Evolutionary conservation across 2,329 filamentous ascomycete genomes (phyloP).

Genomic region (Colletotrichum orbiculare): DNA sequence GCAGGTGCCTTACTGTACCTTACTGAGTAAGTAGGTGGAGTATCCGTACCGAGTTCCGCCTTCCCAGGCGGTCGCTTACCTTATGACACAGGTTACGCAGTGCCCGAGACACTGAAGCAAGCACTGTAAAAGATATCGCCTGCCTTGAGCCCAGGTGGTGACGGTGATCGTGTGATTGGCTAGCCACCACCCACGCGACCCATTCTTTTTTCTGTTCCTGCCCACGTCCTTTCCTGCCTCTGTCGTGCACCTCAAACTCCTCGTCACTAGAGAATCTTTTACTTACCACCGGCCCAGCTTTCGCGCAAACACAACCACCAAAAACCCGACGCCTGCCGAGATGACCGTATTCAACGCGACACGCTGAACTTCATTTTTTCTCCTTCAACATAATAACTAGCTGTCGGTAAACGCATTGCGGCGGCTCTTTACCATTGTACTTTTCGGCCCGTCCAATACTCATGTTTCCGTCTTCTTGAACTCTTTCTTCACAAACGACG

Average conservation of each 20-base stretch:
- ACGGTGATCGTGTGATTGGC: constrained; percentile 27
- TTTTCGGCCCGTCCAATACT: constrained; percentile 28
- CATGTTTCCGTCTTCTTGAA: constrained; percentile 37
- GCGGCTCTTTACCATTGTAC: constrained; percentile 18
- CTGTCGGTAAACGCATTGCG: not conserved
- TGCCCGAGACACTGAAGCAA: constrained; percentile 9
- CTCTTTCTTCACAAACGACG: constrained; percentile 28
- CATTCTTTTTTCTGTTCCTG: constrained; percentile 36
- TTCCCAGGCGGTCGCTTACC: too few relatives aligned
- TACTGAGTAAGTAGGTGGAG: too few relatives aligned
- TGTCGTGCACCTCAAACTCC: constrained; percentile 31
- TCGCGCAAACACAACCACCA: constrained; percentile 29
- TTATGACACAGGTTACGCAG: too few relatives aligned
- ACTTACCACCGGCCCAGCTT: constrained; percentile 6
- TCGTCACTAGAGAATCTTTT: constrained; percentile 36
- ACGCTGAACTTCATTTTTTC: constrained; percentile 10
- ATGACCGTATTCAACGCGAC: constrained; percentile 31
- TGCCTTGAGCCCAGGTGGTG: constrained; percentile 5
- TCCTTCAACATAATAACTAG: constrained; percentile 5
- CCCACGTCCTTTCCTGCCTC: constrained; percentile 36
- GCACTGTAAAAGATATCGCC: constrained; percentile 24
- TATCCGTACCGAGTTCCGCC: too few relatives aligned
- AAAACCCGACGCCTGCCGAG: constrained; percentile 20
- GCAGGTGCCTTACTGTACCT: too few relatives aligned
- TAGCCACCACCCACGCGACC: constrained; percentile 26